Base-by-base conservation (phyloP, 805 yeast species). In the Millerozyma miso region DNA sequence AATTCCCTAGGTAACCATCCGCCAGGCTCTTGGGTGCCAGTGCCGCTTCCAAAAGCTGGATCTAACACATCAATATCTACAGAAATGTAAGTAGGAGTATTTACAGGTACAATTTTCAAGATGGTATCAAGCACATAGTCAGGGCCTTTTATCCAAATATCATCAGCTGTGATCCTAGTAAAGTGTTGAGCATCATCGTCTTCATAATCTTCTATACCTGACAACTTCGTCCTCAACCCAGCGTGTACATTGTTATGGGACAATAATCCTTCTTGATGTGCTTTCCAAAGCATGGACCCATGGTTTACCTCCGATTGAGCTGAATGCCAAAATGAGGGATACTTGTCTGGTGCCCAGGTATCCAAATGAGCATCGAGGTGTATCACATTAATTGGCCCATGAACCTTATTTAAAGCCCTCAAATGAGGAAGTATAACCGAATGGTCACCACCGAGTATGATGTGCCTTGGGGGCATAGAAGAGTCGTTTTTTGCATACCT, bases 301-400 rank as follows among this genome's bases (percentile, higher is more conserved):
- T 87, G 95, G 34, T 85, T 87, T 60, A 83, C 75, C 39, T 81
- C 79, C 34, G 76, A 67, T 51, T 73, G 76, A 31, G 74, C 73
- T n/a, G 79, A 68, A 52, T 68, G 70, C 83, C 83, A 78, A 54
- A 72, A 76, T 14, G 80, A 66, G 18, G 87, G 85, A 55, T 85
- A 85, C 58, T 80, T 75, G 46, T 76, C 71, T 8, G 95, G 93
- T 48, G 80, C 59, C 91, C 89, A 77, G 4, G 95, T 86, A 59
- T 87, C 95, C 50, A 86, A 71, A 63, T 86, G 95, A 12, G 93
- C 91, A 57, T 87, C 95, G 52, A 87, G 85, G 62, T 87, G 95
- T 43, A 87, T 77, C 31, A 87, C 80, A 17, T 87, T 79, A 39
- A 87, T 62, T 15, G 79, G 79, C 1, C 91, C 93, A 54, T 86